These are phyloP conservation scores for Talaromyces sp. DNA, from an alignment of 2,329 filamentous ascomycete genomes.

Conservation along the genomic window DNA sequence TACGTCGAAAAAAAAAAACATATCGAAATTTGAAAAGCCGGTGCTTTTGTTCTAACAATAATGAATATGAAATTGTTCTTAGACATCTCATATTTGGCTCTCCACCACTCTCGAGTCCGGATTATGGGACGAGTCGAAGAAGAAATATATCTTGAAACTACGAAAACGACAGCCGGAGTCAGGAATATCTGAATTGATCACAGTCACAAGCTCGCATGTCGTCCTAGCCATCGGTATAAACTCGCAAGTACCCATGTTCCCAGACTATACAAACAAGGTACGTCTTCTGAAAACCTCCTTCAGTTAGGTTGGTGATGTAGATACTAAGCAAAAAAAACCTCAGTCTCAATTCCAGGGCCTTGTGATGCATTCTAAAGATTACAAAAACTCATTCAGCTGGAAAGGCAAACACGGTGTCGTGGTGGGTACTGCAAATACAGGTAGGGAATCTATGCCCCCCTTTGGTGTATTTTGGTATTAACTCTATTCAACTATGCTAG, in stretches of 20 bases:
- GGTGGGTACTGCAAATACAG: constrained; percentile 47
- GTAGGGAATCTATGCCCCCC: constrained; percentile 10
- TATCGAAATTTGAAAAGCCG: neutral
- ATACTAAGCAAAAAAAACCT: neutral
- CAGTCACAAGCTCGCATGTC: constrained; percentile 23
- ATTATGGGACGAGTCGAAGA: constrained; percentile 33
- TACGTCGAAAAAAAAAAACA: constrained; percentile 8
- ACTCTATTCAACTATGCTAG: constrained; percentile 2
- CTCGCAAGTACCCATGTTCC: constrained; percentile 22
- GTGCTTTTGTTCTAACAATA: neutral
- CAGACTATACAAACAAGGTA: constrained; percentile 5
- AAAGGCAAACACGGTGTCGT: constrained; percentile 43
- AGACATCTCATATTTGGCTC: constrained; percentile 31
- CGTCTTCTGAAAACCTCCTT: constrained; percentile 15
- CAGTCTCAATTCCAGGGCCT: constrained; percentile 35
- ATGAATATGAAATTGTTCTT: neutral
- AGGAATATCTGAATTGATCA: constrained; percentile 9
- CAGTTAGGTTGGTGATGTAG: neutral
- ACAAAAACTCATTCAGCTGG: constrained; percentile 29
- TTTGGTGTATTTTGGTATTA: neutral
- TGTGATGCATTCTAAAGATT: constrained; percentile 31
- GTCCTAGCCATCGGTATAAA: constrained; percentile 31
- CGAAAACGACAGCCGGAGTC: constrained; percentile 16
- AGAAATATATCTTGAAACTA: constrained; percentile 36
- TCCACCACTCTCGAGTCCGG: constrained; percentile 34